Evolutionary conservation across 1,284 basidiomycete genomes (phyloP), one percentile per base, ranked within the genome.

Genomic region (Moesziomyces parantarcticus): DNA sequence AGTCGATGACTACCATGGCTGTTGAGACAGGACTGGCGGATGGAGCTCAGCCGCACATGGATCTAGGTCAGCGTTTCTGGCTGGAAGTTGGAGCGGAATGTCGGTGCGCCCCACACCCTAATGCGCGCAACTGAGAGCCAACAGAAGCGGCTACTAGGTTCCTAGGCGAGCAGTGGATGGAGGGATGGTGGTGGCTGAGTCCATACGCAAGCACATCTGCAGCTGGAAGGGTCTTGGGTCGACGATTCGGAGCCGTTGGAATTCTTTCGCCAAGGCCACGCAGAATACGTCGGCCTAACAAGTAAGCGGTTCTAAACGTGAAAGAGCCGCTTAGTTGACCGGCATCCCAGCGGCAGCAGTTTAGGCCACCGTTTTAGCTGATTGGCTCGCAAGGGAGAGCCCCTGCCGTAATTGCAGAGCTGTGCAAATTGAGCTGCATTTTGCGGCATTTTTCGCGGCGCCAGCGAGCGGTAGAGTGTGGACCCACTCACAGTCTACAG

Each of bases 1-100:
- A 79, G 56, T 78, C 76, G 51, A 79, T 70, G 55, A 81, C 76
- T n/a, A 79, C 79, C 79, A 81, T 80, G 36, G 1, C 56, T 54
- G 59, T 16, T 18, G 36, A 46, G 14, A 9, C 6, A n/a, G 29
- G 36, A 13, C 16, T 26, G 18, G 50, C 14, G 7, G 51, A 29
- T 23, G 49, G 42, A 43, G 26, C 11, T 55, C 39, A 55, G 18
- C 25, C 18, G 39, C 14, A 9, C 54, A 56, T 55, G 18, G 53
- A 41, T 6, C n/a, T 21, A 21, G 23, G 34, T 40, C 21, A 42
- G 43, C 47, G 48, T 41, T 39, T 22, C 43, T 53, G 43, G 36
- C 18, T 32, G 32, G 42, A 16, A 32, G 21, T 3, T 16, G 21
- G 52, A 23, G 10, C 26, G 26, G 13, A 32, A 32, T 10, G 29